phyloP scores from a whole-genome alignment of 306 rosid species.

The Cicer bijugum region DNA sequence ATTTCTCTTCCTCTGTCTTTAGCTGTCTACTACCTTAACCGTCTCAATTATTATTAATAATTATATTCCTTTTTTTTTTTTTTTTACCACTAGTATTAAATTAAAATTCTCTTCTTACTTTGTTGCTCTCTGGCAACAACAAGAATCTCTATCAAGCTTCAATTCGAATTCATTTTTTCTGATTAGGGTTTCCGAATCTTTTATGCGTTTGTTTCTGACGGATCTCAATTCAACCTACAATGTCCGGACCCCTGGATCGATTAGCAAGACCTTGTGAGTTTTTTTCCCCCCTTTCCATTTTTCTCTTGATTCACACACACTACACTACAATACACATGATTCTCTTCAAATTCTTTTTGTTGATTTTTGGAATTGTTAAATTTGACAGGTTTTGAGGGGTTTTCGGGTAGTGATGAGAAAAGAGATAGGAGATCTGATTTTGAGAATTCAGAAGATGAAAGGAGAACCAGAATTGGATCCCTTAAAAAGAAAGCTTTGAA shows the following conservation, averaged over 20 bases:
- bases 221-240: slow-evolving; percentile 40
- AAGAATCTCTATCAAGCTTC: neutral
- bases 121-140: neutral
- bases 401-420: slow-evolving; percentile 89
- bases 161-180: neutral
- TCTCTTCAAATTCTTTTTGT: neutral
- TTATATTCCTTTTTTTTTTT: neutral
- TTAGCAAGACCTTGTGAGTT: slow-evolving; percentile 83
- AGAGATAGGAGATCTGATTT: slow-evolving; percentile 92
- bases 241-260: slow-evolving; percentile 86
- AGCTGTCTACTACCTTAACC: slow-evolving; percentile 52
- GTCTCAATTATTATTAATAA: slow-evolving; percentile 21
- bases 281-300: neutral
- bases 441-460: slow-evolving; percentile 96
- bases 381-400: slow-evolving; percentile 87
- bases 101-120: neutral
- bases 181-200: slow-evolving; percentile 43
- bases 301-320: neutral
- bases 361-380: neutral
- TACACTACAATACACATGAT: no score
- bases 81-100: no score
- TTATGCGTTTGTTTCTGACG: slow-evolving; percentile 33
- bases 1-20: slow-evolving; percentile 34
- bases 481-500: slow-evolving; percentile 88
- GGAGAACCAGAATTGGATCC: slow-evolving; percentile 91